Base-by-base conservation (phyloP, 495 filamentous ascomycete genomes). In the Apiosordaria backusii region DNA sequence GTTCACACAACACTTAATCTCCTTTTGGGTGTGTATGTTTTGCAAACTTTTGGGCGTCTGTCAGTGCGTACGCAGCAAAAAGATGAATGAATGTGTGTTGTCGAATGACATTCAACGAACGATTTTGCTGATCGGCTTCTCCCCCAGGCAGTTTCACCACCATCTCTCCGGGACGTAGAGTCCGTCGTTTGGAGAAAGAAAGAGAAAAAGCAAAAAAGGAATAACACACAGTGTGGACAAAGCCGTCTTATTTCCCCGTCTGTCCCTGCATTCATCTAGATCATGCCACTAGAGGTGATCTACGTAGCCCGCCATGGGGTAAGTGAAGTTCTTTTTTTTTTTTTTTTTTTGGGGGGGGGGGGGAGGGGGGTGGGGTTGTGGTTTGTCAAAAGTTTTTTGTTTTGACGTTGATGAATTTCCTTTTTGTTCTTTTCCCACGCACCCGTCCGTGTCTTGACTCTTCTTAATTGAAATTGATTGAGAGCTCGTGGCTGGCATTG, bases 241-340 rank as follows among this genome's bases (percentile, higher is more conserved):
- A 67, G 18, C 29, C 26, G 4, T 24, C 24, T 18, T n/a, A n/a
- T 22, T 63, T 35, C 3, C 21, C 9, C 35, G 1, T 19, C 40
- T 19, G 18, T 63, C 67, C 52, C 66, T 25, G 62, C 45, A 55
- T 40, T 50, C 60, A 50, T 23, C 22, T 55, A 23, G 15, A 61
- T 57, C 27, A 82, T 82, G 79, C 65, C 79, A 67, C 80, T 96
- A 27, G 89, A 94, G 76, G 86, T 86, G 66, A 95, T 97, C 71
- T 97, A 95, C 73, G 82, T 97, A 54, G 88, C 87, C 65, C 87
- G 92, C 21, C 92, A 97, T 78, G 92, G 92, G 68, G 92, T 96
- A 86, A 77, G 89, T 55, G n/a, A 21, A 23, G n/a, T 22, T 22
- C 18, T 23, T 23, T 13, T 55, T 55, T 18, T 4, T 53, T 53